Base-by-base conservation (phyloP, 2,329 filamentous ascomycete species). In the Cryphonectria naterciae region DNA sequence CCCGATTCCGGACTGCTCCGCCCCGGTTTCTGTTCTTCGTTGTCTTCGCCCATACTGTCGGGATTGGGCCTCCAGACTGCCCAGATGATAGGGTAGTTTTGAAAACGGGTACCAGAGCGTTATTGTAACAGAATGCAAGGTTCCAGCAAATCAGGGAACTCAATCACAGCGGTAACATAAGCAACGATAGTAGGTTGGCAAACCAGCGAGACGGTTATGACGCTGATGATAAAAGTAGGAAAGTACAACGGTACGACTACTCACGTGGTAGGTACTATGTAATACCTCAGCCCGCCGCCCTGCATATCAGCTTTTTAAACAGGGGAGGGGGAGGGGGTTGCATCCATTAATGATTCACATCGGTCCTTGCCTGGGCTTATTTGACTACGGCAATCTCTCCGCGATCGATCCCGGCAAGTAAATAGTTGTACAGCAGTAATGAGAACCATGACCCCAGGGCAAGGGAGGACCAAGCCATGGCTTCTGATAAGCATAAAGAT, bases 21-120 rank as follows among this genome's bases (percentile, higher is more conserved):
- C 13, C 74, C 73, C n/a, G 68, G 37, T 15, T 60, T 58, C 62
- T 49, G 28, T 41, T 71, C 71, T 56, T 72, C 68, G 41, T 52
- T 25, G 15, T 71, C 68, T 43, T 74, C 74, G 65, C 65, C 70
- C 71, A 72, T 68, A 10, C 19, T 67, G 58, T 37, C 56, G 28
- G 35, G 25, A 6, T 1, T 17, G 4, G 35, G 25, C 13, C 15
- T 35, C 56, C 28, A 17, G 32, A 11, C 32, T 35, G 56, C 28
- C 25, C 13, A 2, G 28, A 60, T 35, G 54, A 32, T 60, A 22
- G 8, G n/a, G 46, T 6, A 32, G 2, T 8, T n/a, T n/a, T 39
- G n/a, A 25, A 2, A 11, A n/a, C 17, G 10, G 7, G 58, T 39
- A n/a, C 28, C 32, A 10, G 32, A 35, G 11, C 19, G 43, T n/a